Evolutionary conservation across 176 grass and related monocot genomes (phyloP), one percentile per base, ranked within the genome.

Genomic region (Eremochloa ophiuroides): DNA sequence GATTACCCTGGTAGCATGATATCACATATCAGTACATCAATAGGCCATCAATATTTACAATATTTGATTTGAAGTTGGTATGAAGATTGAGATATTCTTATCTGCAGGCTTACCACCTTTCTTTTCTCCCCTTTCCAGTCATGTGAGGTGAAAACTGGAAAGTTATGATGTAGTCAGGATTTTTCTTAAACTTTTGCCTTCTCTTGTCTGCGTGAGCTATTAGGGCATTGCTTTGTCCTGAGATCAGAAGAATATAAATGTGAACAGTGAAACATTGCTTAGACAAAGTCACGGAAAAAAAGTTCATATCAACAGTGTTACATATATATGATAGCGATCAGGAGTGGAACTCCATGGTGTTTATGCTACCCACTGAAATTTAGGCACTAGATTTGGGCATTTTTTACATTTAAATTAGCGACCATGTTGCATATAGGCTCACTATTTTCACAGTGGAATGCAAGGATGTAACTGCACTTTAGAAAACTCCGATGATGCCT

Each of bases 51-150:
- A 63, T 61, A 25, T 20, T 69, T n/a, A n/a, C n/a, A n/a, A n/a
- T 33, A 40, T 74, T 87, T 75, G 10, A 67, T 69, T 12, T 69
- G 60, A 41, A n/a, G n/a, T n/a, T n/a, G n/a, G n/a, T n/a, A n/a
- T 12, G 29, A 62, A 79, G 3, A 67, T 84, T 69, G 58, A 68
- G 38, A 37, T 16, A 18, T 50, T 69, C 34, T 34, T 37, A 17
- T 16, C 78, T 59, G 0, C 10, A 59, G n/a, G 10, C 55, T 59
- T 12, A 12, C n/a, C 55, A 1, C 9, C n/a, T 26, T 26, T 59
- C n/a, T 25, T 59, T 59, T 26, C 1, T n/a, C 10, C 55, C 55
- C 42, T 80, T 37, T 53, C 68, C 29, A 37, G 12, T 20, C 68
- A 73, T 65, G n/a, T 41, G 43, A 56, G 56, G 9, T 25, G 56